These are phyloP conservation scores for Strobilomyces echinocephalus DNA, from an alignment of 768 basidiomycete genomes.

Conservation along the genomic window DNA sequence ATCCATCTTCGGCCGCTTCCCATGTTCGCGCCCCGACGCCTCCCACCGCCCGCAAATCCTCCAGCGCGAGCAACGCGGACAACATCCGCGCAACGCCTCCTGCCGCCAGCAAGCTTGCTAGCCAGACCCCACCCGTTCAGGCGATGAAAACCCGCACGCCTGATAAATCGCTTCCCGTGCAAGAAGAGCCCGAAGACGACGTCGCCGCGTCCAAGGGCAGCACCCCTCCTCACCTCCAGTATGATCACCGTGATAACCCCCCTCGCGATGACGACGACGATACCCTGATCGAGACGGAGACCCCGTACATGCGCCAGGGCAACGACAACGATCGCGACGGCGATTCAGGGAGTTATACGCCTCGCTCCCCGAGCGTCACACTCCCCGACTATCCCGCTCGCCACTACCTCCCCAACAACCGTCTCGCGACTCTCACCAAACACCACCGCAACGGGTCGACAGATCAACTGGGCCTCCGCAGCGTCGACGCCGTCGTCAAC, in stretches of 20 bases:
- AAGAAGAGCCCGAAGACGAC: slow-evolving; percentile 74
- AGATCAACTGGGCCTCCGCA: slow-evolving; percentile 58
- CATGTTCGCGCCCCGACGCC: slow-evolving; percentile 29
- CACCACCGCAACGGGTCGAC: slow-evolving; percentile 55
- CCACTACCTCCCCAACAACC: slow-evolving; percentile 26
- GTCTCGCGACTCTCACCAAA: slow-evolving; percentile 37
- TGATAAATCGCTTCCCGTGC: slow-evolving; percentile 70
- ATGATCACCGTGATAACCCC: slow-evolving; percentile 33
- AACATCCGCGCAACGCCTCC: slow-evolving; percentile 33
- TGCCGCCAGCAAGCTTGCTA: slow-evolving; percentile 35
- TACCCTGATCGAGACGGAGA: slow-evolving; percentile 41
- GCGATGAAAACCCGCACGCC: slow-evolving; percentile 52
- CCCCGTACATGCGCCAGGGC: slow-evolving; percentile 31
- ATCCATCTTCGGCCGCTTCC: slow-evolving; percentile 28
- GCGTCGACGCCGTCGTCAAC: slow-evolving; percentile 55
- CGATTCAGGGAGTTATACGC: slow-evolving; percentile 58
- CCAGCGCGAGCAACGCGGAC: slow-evolving; percentile 16
- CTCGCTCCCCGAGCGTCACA: slow-evolving; percentile 60
- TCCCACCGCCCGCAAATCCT: slow-evolving; percentile 24
- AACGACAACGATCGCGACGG: slow-evolving; percentile 38
- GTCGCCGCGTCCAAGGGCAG: slow-evolving; percentile 34
- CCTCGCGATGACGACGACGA: slow-evolving; percentile 45
- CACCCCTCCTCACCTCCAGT: slow-evolving; percentile 37
- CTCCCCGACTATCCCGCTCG: slow-evolving; percentile 45
- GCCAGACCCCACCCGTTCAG: slow-evolving; percentile 55